Percentiles rank a stretch among this genome's conserved stretches.
Conservation (phyloP, 2,329 filamentous ascomycete genomes). For the Penicillium sp. region DNA sequence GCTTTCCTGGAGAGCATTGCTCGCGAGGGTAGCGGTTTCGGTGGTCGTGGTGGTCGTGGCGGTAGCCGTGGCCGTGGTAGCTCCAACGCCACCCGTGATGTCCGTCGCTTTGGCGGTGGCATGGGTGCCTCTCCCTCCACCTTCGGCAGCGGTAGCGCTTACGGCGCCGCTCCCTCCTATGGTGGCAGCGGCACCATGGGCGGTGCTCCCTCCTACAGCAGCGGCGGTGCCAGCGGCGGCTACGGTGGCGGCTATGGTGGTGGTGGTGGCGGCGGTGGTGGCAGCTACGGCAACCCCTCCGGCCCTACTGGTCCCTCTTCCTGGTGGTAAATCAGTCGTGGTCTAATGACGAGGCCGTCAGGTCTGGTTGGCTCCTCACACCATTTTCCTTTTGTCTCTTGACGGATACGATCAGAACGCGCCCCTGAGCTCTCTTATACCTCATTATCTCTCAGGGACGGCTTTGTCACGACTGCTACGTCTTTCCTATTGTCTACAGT, state of each 20-base stretch:
- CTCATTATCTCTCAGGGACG: constrained; percentile 34
- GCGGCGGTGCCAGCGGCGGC: constrained; percentile 25
- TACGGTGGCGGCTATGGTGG: constrained; percentile 28
- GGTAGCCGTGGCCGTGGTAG: constrained; percentile 65
- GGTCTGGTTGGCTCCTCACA: constrained; percentile 38
- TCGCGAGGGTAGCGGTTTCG: constrained; percentile 81
- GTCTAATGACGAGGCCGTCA: constrained; percentile 41
- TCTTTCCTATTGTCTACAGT: constrained; percentile 36
- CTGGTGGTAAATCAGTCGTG: constrained; percentile 50
- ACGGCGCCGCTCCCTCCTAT: constrained; percentile 24
- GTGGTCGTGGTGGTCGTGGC: constrained; percentile 69
- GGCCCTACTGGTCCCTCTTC: constrained; percentile 51
- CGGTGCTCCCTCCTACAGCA: constrained; percentile 29
- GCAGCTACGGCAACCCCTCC: constrained; percentile 49
- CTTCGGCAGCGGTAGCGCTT: constrained; percentile 30
- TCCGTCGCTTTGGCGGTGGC: constrained; percentile 67
- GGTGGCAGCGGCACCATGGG: constrained; percentile 33
- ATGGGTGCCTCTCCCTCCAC: constrained; percentile 39
- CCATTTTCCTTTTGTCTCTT: constrained; percentile 32
- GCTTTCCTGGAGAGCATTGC: constrained; percentile 95
- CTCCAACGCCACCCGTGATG: constrained; percentile 71
- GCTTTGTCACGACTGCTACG: constrained; percentile 48
- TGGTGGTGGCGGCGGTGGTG: constrained; percentile 37
- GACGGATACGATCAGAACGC: constrained; percentile 42
- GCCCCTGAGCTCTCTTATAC: constrained; percentile 29